Conservation (phyloP, 305 asterid genomes). For the Rubia tinctorum region DNA sequence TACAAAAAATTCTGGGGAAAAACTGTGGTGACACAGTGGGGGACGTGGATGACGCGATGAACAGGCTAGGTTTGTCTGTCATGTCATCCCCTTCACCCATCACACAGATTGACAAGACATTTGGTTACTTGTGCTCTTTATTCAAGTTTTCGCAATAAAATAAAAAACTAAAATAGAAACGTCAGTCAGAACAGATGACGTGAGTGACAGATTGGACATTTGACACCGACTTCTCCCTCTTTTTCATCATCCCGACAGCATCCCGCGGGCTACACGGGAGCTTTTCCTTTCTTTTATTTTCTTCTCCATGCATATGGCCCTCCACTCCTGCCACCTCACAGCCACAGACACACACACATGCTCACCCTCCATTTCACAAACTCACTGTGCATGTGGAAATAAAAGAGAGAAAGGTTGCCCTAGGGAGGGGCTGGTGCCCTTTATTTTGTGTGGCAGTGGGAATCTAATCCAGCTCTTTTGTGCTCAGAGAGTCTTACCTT, state of each 20-base stretch:
- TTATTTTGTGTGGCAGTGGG: neutral
- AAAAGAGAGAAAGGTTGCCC: neutral
- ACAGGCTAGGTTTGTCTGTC: constrained; percentile 3
- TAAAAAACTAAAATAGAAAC: neutral
- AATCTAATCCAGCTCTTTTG: constrained; percentile 14
- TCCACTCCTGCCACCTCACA: constrained; percentile 10
- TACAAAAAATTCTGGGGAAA: too few relatives aligned
- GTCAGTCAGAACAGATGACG: constrained; percentile 13
- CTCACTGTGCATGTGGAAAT: neutral
- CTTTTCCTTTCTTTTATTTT: neutral
- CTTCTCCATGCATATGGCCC: constrained; percentile 8
- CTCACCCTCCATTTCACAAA: constrained; percentile 6
- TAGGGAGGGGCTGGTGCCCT: neutral
- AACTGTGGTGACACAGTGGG: neutral
- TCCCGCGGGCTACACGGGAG: constrained; percentile 49
- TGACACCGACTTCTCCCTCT: constrained; percentile 16
- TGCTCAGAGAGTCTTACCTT: neutral
- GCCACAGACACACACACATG: constrained; percentile 10
- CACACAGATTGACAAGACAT: constrained; percentile 14
- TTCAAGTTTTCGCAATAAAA: neutral
- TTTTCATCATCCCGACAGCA: constrained; percentile 14
- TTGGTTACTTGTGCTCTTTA: constrained; percentile 9
- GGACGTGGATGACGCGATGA: constrained; percentile 10
- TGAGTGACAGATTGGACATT: constrained; percentile 26
- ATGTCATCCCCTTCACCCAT: neutral